Evolutionary conservation across 768 basidiomycete genomes (phyloP).

Genomic region (Russula griseocarnosa): DNA sequence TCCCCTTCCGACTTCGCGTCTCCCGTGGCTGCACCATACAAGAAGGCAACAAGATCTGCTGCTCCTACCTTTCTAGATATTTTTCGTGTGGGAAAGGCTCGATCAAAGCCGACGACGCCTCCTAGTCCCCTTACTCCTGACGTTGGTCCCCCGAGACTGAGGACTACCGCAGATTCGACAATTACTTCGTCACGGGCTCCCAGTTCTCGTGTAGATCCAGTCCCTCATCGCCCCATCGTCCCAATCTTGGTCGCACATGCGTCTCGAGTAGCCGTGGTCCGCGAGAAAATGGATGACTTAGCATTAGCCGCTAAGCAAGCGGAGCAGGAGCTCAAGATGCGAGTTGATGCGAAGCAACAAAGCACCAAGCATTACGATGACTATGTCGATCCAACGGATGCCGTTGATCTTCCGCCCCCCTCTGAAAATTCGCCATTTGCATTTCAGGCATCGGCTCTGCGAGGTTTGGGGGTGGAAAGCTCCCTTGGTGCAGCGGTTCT

Average conservation of each 20-base stretch:
- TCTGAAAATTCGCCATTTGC: conserved; percentile 67
- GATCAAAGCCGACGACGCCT: conserved; percentile 54
- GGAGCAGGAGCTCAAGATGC: conserved; percentile 63
- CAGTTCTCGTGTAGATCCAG: conserved; percentile 28
- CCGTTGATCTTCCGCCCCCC: conserved; percentile 71
- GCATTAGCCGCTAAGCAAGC: conserved; percentile 68
- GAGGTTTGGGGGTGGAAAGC: conserved; percentile 69
- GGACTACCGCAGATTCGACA: conserved; percentile 30
- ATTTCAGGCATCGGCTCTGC: conserved; percentile 68
- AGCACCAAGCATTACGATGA: conserved; percentile 44
- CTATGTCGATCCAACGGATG: conserved; percentile 80
- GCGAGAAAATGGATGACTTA: conserved; percentile 75
- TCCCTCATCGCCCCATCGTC: conserved; percentile 29
- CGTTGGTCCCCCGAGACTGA: conserved; percentile 23
- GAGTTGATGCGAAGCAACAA: conserved; percentile 47
- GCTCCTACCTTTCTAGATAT: conserved; percentile 61
- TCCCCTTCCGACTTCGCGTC: conserved; percentile 60
- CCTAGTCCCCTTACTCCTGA: conserved; percentile 42
- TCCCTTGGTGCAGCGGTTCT: conserved; percentile 72
- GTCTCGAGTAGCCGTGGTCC: conserved; percentile 68
- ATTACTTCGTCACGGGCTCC: conserved; percentile 20
- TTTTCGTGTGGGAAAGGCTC: conserved; percentile 64
- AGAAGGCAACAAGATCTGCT: conserved; percentile 45
- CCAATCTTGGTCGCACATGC: conserved; percentile 16
- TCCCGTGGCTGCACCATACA: conserved; percentile 38